phyloP scores from a whole-genome alignment of 805 yeast genomes.

The Ogataea pilisensis region DNA sequence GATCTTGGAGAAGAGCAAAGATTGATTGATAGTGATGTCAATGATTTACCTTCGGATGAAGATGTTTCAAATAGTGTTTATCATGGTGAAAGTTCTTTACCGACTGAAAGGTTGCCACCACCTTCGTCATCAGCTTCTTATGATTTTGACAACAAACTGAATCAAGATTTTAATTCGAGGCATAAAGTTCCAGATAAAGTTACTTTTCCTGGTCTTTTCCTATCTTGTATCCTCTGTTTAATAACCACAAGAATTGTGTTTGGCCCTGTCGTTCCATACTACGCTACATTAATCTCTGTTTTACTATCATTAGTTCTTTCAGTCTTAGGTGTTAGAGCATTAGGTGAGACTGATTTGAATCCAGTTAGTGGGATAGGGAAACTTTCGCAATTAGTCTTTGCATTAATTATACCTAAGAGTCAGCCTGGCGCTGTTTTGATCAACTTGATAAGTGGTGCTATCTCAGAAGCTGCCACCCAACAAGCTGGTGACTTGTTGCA shows the following conservation, averaged over 20 bases:
- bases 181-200: slow-evolving; percentile 48
- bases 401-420: slow-evolving; percentile 65
- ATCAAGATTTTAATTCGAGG: slow-evolving; percentile 32
- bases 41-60: slow-evolving; percentile 19
- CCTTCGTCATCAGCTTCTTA: neutral
- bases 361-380: slow-evolving; percentile 98
- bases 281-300: slow-evolving; percentile 65
- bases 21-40: slow-evolving; percentile 7
- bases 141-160: slow-evolving; percentile 12
- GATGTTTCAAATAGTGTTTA: slow-evolving; percentile 19
- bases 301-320: slow-evolving; percentile 74
- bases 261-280: slow-evolving; percentile 66
- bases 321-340: slow-evolving; percentile 83
- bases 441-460: slow-evolving; percentile 91
- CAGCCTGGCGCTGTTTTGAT: slow-evolving; percentile 81
- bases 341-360: slow-evolving; percentile 94
- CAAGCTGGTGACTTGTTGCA: slow-evolving; percentile 99
- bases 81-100: too few species aligned
- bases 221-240: slow-evolving; percentile 67
- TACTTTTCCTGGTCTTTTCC: slow-evolving; percentile 55
- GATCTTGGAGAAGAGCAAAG: slow-evolving; percentile 5
- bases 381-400: slow-evolving; percentile 84
- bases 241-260: slow-evolving; percentile 63
- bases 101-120: too few species aligned
- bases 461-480: slow-evolving; percentile 98